These are phyloP conservation scores for Rhodotorula sp. DNA, from an alignment of 1,284 basidiomycete genomes.

Conservation along the genomic window DNA sequence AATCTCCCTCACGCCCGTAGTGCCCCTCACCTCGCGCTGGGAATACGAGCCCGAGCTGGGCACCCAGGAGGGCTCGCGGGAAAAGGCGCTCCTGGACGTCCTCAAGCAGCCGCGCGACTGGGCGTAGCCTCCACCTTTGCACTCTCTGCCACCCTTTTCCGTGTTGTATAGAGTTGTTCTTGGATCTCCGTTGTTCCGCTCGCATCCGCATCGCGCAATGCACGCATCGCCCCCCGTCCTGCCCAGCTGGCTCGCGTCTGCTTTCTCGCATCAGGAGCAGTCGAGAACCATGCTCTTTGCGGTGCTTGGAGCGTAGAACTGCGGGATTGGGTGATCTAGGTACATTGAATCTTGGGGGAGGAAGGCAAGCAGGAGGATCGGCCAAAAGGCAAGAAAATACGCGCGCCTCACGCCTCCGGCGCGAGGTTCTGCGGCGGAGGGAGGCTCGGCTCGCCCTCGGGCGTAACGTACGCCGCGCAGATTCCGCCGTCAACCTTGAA, in stretches of 20 bases:
- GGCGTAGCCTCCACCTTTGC: conserved; percentile 58
- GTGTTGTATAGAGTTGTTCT: neutral
- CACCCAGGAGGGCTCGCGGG: conserved; percentile 65
- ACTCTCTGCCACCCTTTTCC: neutral
- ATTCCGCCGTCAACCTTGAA: conserved; percentile 92
- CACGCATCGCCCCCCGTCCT: too few relatives aligned
- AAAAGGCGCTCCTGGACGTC: conserved; percentile 69
- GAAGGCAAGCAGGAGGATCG: too few relatives aligned
- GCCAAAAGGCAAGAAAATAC: too few relatives aligned
- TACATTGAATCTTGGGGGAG: too few relatives aligned
- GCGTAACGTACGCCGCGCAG: conserved; percentile 75
- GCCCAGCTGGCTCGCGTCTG: too few relatives aligned
- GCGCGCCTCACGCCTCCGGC: conserved; percentile 10
- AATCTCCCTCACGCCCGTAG: conserved; percentile 13
- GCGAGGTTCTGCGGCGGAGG: conserved; percentile 35
- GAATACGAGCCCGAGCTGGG: conserved; percentile 88
- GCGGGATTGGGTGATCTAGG: too few relatives aligned
- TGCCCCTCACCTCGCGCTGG: conserved; percentile 89
- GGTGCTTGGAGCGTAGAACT: too few relatives aligned
- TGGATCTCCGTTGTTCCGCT: neutral
- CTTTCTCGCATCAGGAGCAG: neutral
- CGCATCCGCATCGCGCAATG: neutral
- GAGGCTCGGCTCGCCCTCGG: conserved; percentile 34
- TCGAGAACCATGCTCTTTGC: neutral
- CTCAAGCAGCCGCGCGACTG: conserved; percentile 71